Conservation (phyloP, 1,139 yeast genomes). For the Pichia norvegensis region DNA sequence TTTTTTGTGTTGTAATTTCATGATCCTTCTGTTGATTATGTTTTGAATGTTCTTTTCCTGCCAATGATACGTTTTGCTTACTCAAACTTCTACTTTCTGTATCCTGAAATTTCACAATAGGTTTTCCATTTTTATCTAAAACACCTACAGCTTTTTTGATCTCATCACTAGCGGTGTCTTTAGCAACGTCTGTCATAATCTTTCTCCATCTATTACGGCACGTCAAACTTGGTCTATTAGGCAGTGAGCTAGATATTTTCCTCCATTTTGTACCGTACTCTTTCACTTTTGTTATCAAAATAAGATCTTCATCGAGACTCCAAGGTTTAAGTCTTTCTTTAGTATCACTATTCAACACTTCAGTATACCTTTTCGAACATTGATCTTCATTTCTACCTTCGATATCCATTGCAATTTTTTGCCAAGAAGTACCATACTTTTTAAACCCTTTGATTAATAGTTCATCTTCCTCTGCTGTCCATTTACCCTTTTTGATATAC, state of each 20-base stretch:
- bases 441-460: slow-evolving; percentile 54
- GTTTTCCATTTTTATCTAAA: slow-evolving; percentile 19
- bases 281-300: slow-evolving; percentile 57
- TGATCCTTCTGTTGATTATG: neutral
- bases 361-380: slow-evolving; percentile 86
- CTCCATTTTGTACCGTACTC: slow-evolving; percentile 88
- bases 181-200: slow-evolving; percentile 65
- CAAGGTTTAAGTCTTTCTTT: slow-evolving; percentile 74
- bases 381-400: slow-evolving; percentile 91
- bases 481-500: slow-evolving; percentile 68
- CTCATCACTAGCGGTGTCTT: slow-evolving; percentile 43
- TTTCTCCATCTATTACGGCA: slow-evolving; percentile 92
- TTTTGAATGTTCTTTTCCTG: neutral
- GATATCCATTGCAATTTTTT: slow-evolving; percentile 66
- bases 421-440: slow-evolving; percentile 78
- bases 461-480: slow-evolving; percentile 84
- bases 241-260: slow-evolving; percentile 61
- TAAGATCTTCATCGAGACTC: slow-evolving; percentile 70
- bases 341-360: slow-evolving; percentile 77
- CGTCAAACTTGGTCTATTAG: slow-evolving; percentile 79
- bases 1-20: neutral
- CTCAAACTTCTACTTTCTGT: neutral
- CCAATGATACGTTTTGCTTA: no score
- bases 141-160: slow-evolving; percentile 33
- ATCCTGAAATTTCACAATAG: slow-evolving; percentile 11